Percentiles rank a stretch among this genome's conserved stretches.
Conservation (phyloP, 1,139 yeast species). For the Zygosaccharomyces pseudobailii region DNA sequence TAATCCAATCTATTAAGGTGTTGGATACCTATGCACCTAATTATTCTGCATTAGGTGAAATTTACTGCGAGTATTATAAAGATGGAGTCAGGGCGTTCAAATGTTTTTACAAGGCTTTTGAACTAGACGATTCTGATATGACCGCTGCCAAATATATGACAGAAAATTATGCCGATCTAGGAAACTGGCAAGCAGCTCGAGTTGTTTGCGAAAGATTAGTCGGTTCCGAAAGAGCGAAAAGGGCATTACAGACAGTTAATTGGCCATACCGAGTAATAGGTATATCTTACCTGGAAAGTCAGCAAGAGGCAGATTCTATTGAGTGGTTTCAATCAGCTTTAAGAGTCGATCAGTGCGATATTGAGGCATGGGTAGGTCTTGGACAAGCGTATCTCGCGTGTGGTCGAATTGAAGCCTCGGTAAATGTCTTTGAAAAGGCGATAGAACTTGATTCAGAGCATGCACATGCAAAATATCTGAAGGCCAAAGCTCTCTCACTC, state of each 20-base stretch:
- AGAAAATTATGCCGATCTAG: conserved; percentile 54
- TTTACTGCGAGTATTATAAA: conserved; percentile 53
- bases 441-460: conserved; percentile 46
- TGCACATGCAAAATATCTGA: conserved; percentile 62
- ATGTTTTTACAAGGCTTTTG: conserved; percentile 88
- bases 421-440: conserved; percentile 73
- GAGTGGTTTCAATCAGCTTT: conserved; percentile 86
- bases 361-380: conserved; percentile 84
- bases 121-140: conserved; percentile 71
- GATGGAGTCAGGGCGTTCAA: conserved; percentile 73
- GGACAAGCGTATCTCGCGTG: conserved; percentile 88
- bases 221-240: conserved; percentile 56
- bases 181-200: conserved; percentile 86
- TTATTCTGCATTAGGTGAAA: conserved; percentile 71
- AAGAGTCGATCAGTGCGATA: conserved; percentile 60
- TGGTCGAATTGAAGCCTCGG: conserved; percentile 84
- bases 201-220: conserved; percentile 61
- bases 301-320: conserved; percentile 73
- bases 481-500: conserved; percentile 56
- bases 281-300: conserved; percentile 64
- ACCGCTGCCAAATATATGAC: conserved; percentile 72
- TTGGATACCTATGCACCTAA: conserved; percentile 67
- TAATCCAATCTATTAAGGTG: conserved; percentile 60
- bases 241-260: conserved; percentile 42
- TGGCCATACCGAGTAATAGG: conserved; percentile 95